Base-by-base conservation (phyloP, 2,329 filamentous ascomycete species). In the Talaromyces rugulosus region DNA sequence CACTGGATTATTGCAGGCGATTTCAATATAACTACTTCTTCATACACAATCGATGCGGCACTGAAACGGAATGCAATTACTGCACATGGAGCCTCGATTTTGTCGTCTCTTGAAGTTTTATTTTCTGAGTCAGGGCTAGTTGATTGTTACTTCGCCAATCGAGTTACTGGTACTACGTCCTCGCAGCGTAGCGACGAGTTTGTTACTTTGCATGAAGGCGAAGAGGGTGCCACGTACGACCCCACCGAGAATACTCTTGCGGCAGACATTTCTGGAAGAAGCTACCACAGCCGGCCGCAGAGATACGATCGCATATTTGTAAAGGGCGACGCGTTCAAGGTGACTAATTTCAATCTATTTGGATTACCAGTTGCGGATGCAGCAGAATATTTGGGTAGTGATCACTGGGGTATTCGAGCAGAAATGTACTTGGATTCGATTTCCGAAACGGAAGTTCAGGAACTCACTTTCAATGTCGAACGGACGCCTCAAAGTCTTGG, bases 181-280 rank as follows among this genome's bases (percentile, higher is more conserved):
- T 50, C 23, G 23, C 63, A 68, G 14, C 64, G 65, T 27, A 57
- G 67, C 36, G 58, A 62, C 16, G 59, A 63, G 7, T 56, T 66
- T 5, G 68, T 72, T 11, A 75, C 80, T 16, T 64, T 79, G 0
- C 81, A 80, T 33, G 81, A 85, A 58, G 87, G 86, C 1, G 87
- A 89, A 69, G 80, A 85, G 63, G 87, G 86, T 1, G 85, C 86
- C 3, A 90, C 87, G 0, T 89, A 87, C 69, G 82, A 89, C 67
- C 87, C 87, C 0, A 73, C 74, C 1, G 73, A 74, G 5, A 90
- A 90, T 66, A 70, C 72, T 0, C 76, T 88, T 12, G 86, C 87
- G 3, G 79, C 81, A 1, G 75, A 78, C 11, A 80, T 81, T 3
- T 80, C 82, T 1, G 78, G 77, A 3, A 75, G 70, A 53, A 79